Base-by-base conservation (phyloP, 768 basidiomycete species). In the Suillus plorans region DNA sequence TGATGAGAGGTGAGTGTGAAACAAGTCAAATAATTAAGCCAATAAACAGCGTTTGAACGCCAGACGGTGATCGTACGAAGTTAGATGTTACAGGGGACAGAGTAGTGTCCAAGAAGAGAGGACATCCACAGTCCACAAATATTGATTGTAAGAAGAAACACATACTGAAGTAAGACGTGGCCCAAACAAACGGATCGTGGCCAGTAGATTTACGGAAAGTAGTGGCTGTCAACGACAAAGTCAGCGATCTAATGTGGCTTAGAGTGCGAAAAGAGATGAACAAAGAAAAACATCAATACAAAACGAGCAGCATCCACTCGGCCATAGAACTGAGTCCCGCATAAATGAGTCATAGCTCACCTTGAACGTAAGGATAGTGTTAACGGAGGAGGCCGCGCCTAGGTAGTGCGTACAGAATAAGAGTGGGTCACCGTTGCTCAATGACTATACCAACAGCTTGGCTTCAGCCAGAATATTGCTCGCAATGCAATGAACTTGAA, bases 341-440 rank as follows among this genome's bases (percentile, higher is more conserved):
- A 18, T 59, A 60, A 52, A 63, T 63, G 58, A 34, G 41, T 20
- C 57, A 68, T 61, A 63, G 74, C 80, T 66, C 67, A 87, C 87
- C 84, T 85, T 80, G 78, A 69, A 75, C 70, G 77, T 79, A 88
- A 87, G 67, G 88, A 89, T 72, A 76, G 86, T 84, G 75, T 76
- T 73, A 70, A 81, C 86, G 86, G 86, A 89, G 86, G 87, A 86
- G 85, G 87, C 87, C 87, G 86, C 81, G 80, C 87, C 86, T 86
- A 77, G 72, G 70, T 61, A 22, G 64, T 44, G 66, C 61, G 64
- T 60, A 45, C 64, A 68, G 64, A 62, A 59, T 65, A 53, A 18
- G 69, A 66, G 60, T 53, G 34, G 52, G 41, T 44, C 41, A 58
- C 36, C 31, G 60, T 61, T 59, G 60, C 47, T 58, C 31, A 18